phyloP scores from a whole-genome alignment of 1,284 basidiomycete species.

The Cryptococcus sp. region DNA sequence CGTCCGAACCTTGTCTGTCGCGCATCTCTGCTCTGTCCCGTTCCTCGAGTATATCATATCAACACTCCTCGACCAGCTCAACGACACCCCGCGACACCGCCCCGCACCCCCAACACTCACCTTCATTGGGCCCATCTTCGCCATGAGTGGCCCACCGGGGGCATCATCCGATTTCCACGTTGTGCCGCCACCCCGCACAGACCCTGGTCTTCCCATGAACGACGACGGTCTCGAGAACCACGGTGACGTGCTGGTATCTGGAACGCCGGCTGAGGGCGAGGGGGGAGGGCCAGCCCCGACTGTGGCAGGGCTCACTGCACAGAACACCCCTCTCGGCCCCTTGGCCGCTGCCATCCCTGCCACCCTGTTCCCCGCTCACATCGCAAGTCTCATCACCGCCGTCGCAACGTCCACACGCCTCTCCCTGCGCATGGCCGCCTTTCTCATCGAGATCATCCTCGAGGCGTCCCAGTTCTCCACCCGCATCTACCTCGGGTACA shows the following conservation, averaged over 20 bases:
- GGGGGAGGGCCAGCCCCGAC: too few species aligned
- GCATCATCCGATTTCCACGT: not conserved
- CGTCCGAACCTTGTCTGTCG: too few species aligned
- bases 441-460: conserved; percentile 51
- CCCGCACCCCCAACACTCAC: not conserved
- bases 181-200: not conserved
- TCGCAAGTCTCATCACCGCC: conserved; percentile 50
- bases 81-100: too few species aligned
- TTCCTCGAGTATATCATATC: too few species aligned
- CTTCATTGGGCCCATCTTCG: not conserved
- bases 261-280: too few species aligned
- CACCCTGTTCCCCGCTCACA: conserved; percentile 47
- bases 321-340: not conserved
- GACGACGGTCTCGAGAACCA: too few species aligned
- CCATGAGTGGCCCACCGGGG: not conserved
- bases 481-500: conserved; percentile 43
- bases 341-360: not conserved
- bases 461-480: conserved; percentile 43
- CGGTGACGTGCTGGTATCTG: too few species aligned
- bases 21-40: too few species aligned
- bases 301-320: not conserved
- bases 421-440: conserved; percentile 45
- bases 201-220: not conserved
- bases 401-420: conserved; percentile 47
- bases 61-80: too few species aligned